Evolutionary conservation across 345 rosid species (phyloP).

Genomic region (Diplotaxis tenuifolia): DNA sequence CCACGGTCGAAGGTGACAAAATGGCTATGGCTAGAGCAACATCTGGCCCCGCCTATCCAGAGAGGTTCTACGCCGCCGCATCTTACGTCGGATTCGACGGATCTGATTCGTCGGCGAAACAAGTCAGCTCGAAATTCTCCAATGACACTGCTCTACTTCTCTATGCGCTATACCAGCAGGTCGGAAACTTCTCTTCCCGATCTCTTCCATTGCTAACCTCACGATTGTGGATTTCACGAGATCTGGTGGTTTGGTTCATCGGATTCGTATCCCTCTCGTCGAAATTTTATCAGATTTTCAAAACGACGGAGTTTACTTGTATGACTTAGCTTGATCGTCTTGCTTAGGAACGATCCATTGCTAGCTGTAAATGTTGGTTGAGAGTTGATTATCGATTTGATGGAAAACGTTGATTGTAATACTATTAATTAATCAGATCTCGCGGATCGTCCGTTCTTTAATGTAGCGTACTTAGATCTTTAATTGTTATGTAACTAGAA

Average conservation of each 20-base stretch:
- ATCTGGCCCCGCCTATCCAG: slow-evolving; percentile 96
- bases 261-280: slow-evolving; percentile 11
- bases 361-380: not conserved
- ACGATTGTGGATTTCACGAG: slow-evolving; percentile 25
- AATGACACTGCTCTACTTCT: slow-evolving; percentile 81
- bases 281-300: slow-evolving; percentile 11
- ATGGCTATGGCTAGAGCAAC: slow-evolving; percentile 79
- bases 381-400: slow-evolving; percentile 1
- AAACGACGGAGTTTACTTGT: slow-evolving; percentile 22
- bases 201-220: slow-evolving; percentile 2
- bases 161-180: slow-evolving; percentile 92
- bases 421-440: slow-evolving; percentile 16
- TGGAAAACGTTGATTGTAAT: not conserved
- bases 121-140: slow-evolving; percentile 67
- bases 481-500: not conserved
- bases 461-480: not conserved
- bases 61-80: slow-evolving; percentile 95
- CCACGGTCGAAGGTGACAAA: slow-evolving; percentile 22
- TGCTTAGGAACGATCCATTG: slow-evolving; percentile 27
- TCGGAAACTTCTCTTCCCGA: slow-evolving; percentile 24
- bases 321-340: slow-evolving; percentile 17
- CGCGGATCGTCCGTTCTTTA: not conserved
- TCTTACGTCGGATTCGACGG: slow-evolving; percentile 85
- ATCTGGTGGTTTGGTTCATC: slow-evolving; percentile 20
- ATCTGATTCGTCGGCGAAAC: slow-evolving; percentile 58